These are phyloP conservation scores for Xylaria grammica DNA, from an alignment of 495 filamentous ascomycete species.

Conservation along the genomic window DNA sequence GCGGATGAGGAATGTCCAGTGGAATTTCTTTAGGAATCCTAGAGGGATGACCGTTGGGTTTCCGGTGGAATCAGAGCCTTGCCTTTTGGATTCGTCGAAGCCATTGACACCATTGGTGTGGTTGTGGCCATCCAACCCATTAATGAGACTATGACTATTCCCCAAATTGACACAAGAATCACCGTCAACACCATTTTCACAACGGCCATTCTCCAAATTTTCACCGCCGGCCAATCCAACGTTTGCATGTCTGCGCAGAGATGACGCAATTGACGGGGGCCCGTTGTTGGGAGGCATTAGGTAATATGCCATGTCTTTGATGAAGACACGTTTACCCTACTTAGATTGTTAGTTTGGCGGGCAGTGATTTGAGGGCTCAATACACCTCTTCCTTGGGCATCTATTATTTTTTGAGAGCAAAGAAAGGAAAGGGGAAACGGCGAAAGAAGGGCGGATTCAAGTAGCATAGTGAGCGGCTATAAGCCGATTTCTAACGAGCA, in stretches of 20 bases:
- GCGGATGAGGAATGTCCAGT: slow-evolving; percentile 97
- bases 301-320: slow-evolving; percentile 97
- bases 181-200: slow-evolving; percentile 31
- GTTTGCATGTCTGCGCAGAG: slow-evolving; percentile 65
- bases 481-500: too few relatives aligned
- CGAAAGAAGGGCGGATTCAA: too few relatives aligned
- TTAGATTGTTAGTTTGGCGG: slow-evolving; percentile 34
- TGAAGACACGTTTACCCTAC: slow-evolving; percentile 85
- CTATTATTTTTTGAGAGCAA: neutral
- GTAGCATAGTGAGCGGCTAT: neutral
- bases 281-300: slow-evolving; percentile 74
- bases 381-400: too few relatives aligned
- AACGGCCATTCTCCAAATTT: slow-evolving; percentile 20
- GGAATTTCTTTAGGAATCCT: slow-evolving; percentile 71
- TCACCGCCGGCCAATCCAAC: slow-evolving; percentile 34
- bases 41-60: slow-evolving; percentile 88
- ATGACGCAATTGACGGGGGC: slow-evolving; percentile 73
- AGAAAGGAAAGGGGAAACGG: slow-evolving; percentile 1
- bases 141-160: slow-evolving; percentile 31
- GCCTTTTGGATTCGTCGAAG: slow-evolving; percentile 26
- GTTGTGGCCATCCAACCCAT: slow-evolving; percentile 26
- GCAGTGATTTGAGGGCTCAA: neutral
- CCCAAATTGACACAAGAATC: slow-evolving; percentile 35
- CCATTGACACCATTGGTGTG: slow-evolving; percentile 23
- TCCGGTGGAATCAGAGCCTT: slow-evolving; percentile 49